phyloP scores from a whole-genome alignment of 1,284 basidiomycete genomes.

The Cutaneotrichosporon sp. region DNA sequence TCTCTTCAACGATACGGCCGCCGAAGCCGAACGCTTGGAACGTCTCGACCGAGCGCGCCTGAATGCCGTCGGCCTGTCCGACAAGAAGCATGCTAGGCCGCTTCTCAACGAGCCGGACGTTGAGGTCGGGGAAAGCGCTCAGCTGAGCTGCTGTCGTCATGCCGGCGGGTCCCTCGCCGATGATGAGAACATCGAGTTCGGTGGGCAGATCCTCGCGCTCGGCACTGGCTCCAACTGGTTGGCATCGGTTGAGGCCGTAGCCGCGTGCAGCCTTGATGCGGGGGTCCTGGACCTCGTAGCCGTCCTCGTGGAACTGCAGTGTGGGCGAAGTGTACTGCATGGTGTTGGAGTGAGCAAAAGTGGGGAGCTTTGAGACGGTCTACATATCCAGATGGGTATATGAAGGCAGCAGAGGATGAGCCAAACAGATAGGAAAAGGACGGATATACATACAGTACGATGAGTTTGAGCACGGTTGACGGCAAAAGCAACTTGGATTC shows the following conservation, averaged over 20 bases:
- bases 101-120: conserved; percentile 16
- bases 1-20: conserved; percentile 12
- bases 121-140: conserved; percentile 13
- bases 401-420: background rate
- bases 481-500: conserved; percentile 1
- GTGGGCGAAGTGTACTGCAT: conserved; percentile 13
- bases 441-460: background rate
- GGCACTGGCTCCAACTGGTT: background rate
- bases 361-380: background rate
- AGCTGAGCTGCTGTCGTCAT: conserved; percentile 16
- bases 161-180: conserved; percentile 18
- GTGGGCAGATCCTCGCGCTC: conserved; percentile 1
- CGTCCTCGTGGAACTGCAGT: conserved; percentile 19
- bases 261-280: conserved; percentile 6
- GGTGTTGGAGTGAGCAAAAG: background rate
- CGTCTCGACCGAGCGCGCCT: conserved; percentile 16
- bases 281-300: conserved; percentile 14
- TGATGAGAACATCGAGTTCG: conserved; percentile 16
- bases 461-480: background rate
- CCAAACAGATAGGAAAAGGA: background rate
- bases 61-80: conserved; percentile 19
- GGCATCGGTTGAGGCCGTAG: conserved; percentile 4
- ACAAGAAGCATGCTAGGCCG: conserved; percentile 11
- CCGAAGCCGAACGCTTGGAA: conserved; percentile 21
- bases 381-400: background rate